Base-by-base conservation (phyloP, 495 filamentous ascomycete genomes). In the Penicillium arizonense region DNA sequence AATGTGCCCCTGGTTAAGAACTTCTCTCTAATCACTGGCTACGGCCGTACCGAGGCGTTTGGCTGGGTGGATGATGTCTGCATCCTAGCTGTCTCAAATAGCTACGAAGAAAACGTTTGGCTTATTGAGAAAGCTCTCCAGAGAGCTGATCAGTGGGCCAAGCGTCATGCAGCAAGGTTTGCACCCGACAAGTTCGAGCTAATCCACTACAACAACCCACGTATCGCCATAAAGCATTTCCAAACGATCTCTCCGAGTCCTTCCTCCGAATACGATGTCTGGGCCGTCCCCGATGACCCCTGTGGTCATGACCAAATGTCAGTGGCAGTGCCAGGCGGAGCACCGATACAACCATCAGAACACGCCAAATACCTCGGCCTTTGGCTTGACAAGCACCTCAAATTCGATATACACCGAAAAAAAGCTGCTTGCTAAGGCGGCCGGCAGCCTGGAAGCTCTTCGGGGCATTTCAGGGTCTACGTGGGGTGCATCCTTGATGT, bases 321-420 rank as follows among this genome's bases (percentile, higher is more conserved):
- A 2, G 12, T 56, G 0, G 1, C 0, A 1, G 6, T 20, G 0
- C 30, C 47, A 1, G 34, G 24, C 0, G 5, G 10, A 2, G 6
- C 6, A 6, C 18, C 38, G 0, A 45, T 42, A 3, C 2, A 26
- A 42, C 47, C 34, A 14, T 1, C 4, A 0, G 2, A 44, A 3
- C 1, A 34, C 1, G 39, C 45, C 1, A 54, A 36, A 43, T 60
- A 60, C 21, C 52, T 59, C 1, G 47, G 52, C 10, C 11, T 62
- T 35, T 62, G 52, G 53, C 53, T 62, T 0, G 61, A 64, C 24
- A 42, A 42, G 14, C 23, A 37, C 4, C 56, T 68, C 2, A 48
- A 38, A 0, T 65, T 65, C 18, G 13, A 46, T 0, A 33, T 3
- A 1, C 47, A 63, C 43, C 32, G 47, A 2, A 23, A 45, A 45